Percentiles rank a stretch among this genome's conserved stretches.
phyloP scores from a whole-genome alignment of 169 alveolate genomes.

The Cytauxzoon felis region DNA sequence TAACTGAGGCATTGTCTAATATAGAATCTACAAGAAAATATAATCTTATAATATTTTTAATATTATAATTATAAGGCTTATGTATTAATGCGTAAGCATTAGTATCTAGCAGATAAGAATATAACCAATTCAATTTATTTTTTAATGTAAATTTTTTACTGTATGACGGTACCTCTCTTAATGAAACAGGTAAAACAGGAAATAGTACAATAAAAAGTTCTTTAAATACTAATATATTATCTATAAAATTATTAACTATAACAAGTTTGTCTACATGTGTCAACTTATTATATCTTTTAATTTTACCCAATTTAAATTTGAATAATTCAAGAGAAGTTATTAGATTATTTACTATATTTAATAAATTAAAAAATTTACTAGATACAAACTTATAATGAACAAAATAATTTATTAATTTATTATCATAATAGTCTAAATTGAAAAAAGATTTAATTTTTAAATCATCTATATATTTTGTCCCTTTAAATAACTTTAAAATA shows the following conservation, averaged over 20 bases:
- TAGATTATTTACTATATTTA: conserved; percentile 9
- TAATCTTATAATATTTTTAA: conserved; percentile 10
- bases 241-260: neutral
- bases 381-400: conserved; percentile 22
- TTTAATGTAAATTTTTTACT: neutral
- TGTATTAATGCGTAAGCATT: conserved; percentile 31
- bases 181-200: conserved; percentile 38
- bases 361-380: conserved; percentile 12
- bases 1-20: conserved; percentile 5
- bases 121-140: conserved; percentile 36
- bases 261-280: neutral
- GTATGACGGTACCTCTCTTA: conserved; percentile 16
- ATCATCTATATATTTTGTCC: neutral
- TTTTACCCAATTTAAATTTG: neutral
- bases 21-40: conserved; percentile 2
- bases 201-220: conserved; percentile 23
- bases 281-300: neutral
- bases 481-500: conserved; percentile 30
- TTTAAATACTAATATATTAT: neutral
- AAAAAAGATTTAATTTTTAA: neutral
- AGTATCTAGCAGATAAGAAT: conserved; percentile 16
- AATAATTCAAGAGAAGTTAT: conserved; percentile 1
- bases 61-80: conserved; percentile 2
- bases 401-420: neutral
- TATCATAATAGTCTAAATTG: neutral